Evolutionary conservation across 768 basidiomycete species (phyloP), one percentile per base, ranked within the genome.

Genomic region (Nevesoporus exiguus): DNA sequence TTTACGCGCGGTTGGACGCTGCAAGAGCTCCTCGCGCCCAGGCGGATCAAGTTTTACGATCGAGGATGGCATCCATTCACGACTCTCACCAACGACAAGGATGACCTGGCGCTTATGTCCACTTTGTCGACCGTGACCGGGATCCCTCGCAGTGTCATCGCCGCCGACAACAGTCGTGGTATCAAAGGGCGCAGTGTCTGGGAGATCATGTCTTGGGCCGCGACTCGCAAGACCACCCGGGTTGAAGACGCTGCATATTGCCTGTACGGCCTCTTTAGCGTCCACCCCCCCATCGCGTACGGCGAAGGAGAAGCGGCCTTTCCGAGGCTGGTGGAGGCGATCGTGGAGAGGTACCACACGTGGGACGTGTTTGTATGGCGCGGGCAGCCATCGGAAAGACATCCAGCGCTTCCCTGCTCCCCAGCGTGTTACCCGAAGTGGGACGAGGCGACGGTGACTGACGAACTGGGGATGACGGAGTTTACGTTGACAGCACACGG

Each of bases 261-360:
- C 10, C 55, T 71, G 5, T 58, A 55, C 10, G 71, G 69, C 17
- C 49, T 71, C 24, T 67, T 71, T 17, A 51, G 60, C 24, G 56
- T 69, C 30, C 49, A 55, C 49, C 49, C 62, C 17, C 43, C 61
- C 6, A 56, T 71, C 45, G 47, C 56, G 30, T 71, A 71, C 33
- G 71, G 70, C 9, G 71, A 71, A 27, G 71, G 70, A 10, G 60
- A 59, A 24, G 63, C 42, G 17, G 69, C 70, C 0, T 72, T 71
- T 40, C 61, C 57, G 39, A 58, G 64, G 42, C 57, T 71, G 3
- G 37, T 66, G n/a, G 58, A 61, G 33, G 61, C 51, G 11, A 57
- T 70, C 19, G 30, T 56, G 19, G 47, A 39, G 9, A 50, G 50
- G 19, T 25, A 43, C 5, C 55, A 31, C 14, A 15, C 37, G 0